A percentile compares a stretch with the other conserved stretches of the same genome.
Conservation (phyloP, 306 rosid species). For the Fragaria nilgerrensis region DNA sequence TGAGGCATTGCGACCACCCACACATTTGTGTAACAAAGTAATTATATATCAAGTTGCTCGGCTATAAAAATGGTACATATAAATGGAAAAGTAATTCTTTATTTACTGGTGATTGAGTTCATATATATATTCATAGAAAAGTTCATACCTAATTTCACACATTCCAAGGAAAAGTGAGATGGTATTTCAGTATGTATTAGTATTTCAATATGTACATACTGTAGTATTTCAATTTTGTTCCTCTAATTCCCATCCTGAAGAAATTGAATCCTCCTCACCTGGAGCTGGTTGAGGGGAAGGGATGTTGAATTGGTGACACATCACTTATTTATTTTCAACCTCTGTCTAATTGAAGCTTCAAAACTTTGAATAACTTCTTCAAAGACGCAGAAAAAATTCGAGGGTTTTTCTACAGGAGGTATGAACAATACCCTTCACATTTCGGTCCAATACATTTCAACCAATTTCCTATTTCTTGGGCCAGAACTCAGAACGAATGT, state of each 20-base stretch:
- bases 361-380: not conserved
- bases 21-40: not conserved
- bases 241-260: not conserved
- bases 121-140: not conserved
- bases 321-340: too few relatives aligned
- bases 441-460: not conserved
- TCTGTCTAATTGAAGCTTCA: not conserved
- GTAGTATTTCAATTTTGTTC: not conserved
- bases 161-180: not conserved
- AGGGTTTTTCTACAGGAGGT: not conserved
- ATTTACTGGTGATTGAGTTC: not conserved
- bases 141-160: not conserved
- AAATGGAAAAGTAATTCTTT: not conserved
- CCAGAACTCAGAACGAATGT: too few relatives aligned
- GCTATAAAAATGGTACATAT: not conserved
- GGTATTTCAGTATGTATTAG: too few relatives aligned
- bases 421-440: not conserved
- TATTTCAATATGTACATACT: not conserved
- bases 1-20: not conserved
- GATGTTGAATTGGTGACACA: not conserved
- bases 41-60: not conserved
- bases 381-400: not conserved
- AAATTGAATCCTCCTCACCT: not conserved
- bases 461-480: not conserved
- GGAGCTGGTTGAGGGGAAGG: not conserved